Evolutionary conservation across 2,329 filamentous ascomycete genomes (phyloP), one percentile per base, ranked within the genome.

Genomic region (Arthrinium phaeospermum): DNA sequence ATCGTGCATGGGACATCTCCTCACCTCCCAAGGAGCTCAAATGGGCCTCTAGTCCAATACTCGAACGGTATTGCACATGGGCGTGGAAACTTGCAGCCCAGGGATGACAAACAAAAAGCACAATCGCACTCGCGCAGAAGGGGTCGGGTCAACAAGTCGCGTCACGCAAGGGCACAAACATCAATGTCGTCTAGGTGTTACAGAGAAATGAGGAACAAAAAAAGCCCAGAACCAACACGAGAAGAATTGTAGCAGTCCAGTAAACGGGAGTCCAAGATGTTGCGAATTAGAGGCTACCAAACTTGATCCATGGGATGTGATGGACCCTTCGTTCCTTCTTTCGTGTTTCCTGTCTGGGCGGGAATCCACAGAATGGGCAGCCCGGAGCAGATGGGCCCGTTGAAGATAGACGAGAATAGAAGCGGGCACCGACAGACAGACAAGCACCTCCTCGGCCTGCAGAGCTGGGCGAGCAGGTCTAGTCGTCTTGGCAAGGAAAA

Each of bases 401-500:
- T 37, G 34, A 64, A 34, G 3, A 64, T 41, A 41, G 57, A 64
- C 19, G 30, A n/a, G 57, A 22, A 41, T 41, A 41, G 30, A 37
- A 64, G 57, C 34, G 53, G 24, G 24, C 24, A 53, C n/a, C 22
- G 45, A 7, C 45, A 47, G 16, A 16, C 16, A 22, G 22, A 19
- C 49, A 30, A 13, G 13, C 51, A 57, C 16, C 27, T 19, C 14
- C 57, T 64, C 41, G 57, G 57, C 57, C 30, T 64, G 57, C 57
- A 64, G 57, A 13, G 27, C 27, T 34, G 57, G 34, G 34, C 57
- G 8, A 41, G 37, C 37, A 8, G 10, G 37, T 30, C 37, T 10
- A 41, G 37, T 41, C 37, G 57, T 37, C 53, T 64, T 64, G 57
- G 57, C 57, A 64, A 19, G 46, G 57, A 24, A 64, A 64, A 41